Percentiles rank a stretch among this genome's conserved stretches.
These are phyloP conservation scores for Cercospora sp. DNA, from an alignment of 2,329 filamentous ascomycete genomes.

Conservation along the genomic window DNA sequence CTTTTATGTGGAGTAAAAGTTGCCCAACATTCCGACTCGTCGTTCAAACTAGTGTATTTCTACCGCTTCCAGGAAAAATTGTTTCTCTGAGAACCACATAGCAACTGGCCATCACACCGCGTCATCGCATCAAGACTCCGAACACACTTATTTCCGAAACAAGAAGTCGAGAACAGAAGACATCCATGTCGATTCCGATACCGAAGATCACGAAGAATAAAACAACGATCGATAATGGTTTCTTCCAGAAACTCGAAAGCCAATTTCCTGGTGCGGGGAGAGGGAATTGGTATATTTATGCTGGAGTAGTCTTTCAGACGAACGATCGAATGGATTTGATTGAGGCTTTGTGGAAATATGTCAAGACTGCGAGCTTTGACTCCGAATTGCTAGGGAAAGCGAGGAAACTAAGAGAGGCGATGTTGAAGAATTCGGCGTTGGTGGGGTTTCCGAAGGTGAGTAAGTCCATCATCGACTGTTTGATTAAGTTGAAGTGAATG, in stretches of 20 bases:
- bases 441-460: slow-evolving; percentile 25
- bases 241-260: slow-evolving; percentile 22
- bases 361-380: slow-evolving; percentile 7
- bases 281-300: slow-evolving; percentile 24
- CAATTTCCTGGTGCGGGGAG: slow-evolving; percentile 15
- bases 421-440: slow-evolving; percentile 22
- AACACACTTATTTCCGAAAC: too few species aligned
- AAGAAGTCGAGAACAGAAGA: neutral
- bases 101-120: neutral
- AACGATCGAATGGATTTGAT: slow-evolving; percentile 27
- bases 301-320: slow-evolving; percentile 22
- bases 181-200: slow-evolving; percentile 3
- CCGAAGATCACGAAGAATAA: neutral
- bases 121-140: neutral
- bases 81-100: neutral
- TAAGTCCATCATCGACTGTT: neutral
- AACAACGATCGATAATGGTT: slow-evolving; percentile 17
- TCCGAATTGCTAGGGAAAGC: slow-evolving; percentile 18
- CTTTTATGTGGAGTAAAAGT: neutral
- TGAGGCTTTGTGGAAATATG: slow-evolving; percentile 16
- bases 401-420: slow-evolving; percentile 21
- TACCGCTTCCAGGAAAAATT: neutral
- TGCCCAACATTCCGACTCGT: neutral
- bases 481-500: neutral
- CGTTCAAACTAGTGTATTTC: neutral